Evolutionary conservation across 2,329 filamentous ascomycete species (phyloP).

Genomic region (Dryadomyces quercus-mongolicae): DNA sequence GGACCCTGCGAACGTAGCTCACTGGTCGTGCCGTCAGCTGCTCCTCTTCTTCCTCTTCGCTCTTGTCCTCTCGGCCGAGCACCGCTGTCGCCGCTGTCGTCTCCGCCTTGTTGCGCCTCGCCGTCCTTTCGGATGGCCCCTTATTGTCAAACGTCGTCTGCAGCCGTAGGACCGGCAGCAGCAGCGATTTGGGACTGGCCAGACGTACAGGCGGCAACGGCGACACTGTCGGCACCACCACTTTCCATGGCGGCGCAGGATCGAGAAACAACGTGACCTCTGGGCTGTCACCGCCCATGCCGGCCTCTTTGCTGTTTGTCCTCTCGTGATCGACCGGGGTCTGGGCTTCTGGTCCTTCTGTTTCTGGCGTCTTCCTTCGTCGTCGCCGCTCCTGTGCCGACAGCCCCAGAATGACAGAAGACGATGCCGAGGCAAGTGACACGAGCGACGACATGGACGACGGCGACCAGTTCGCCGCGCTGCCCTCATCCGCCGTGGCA

Average conservation of each 20-base stretch:
- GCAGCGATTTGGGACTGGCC: not conserved
- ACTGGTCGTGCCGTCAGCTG: conserved; percentile 26
- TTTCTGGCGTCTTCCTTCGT: not conserved
- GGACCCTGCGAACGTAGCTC: conserved; percentile 15
- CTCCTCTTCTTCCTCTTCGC: conserved; percentile 17
- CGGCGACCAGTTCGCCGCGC: not conserved
- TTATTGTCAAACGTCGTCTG: conserved; percentile 27
- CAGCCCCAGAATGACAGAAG: not conserved
- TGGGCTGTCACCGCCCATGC: not conserved
- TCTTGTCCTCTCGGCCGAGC: not conserved
- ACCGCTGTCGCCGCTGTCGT: not conserved
- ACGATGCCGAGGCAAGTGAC: not conserved
- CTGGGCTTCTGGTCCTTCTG: not conserved
- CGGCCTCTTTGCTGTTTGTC: not conserved
- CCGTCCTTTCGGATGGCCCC: not conserved
- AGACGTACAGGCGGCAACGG: not conserved
- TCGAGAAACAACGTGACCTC: not conserved
- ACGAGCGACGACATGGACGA: not conserved
- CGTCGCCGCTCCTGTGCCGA: not conserved
- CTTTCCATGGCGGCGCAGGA: no score
- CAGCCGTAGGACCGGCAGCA: conserved; percentile 24
- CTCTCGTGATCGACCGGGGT: not conserved
- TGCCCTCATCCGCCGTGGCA: not conserved
- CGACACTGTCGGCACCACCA: not conserved
- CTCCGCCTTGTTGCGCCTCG: not conserved